Evolutionary conservation across 75 land plant species (phyloP).

Genomic region (Pinus albicaulis): DNA sequence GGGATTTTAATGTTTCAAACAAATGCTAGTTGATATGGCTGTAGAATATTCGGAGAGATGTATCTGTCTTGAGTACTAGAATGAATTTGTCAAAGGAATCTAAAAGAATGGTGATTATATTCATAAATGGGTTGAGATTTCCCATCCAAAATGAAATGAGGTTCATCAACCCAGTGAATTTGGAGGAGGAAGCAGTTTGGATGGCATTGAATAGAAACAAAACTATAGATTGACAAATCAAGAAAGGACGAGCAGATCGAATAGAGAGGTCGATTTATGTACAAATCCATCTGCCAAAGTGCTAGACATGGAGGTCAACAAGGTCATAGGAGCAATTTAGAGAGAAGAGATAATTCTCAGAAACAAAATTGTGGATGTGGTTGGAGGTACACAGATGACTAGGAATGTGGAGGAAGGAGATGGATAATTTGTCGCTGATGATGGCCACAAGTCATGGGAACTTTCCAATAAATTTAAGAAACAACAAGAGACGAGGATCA

Average conservation of each 20-base stretch:
- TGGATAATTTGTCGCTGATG: not conserved
- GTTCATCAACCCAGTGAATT: not conserved
- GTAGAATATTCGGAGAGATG: not conserved
- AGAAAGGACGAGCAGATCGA: not conserved
- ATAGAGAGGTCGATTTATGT: not conserved
- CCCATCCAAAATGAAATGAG: not conserved
- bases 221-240: not conserved
- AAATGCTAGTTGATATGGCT: not conserved
- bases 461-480: not conserved
- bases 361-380: not conserved
- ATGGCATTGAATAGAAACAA: not conserved
- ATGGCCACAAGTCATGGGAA: not conserved
- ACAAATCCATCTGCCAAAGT: not conserved
- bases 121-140: not conserved
- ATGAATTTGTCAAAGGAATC: not conserved
- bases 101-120: not conserved
- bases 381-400: not conserved
- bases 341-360: not conserved
- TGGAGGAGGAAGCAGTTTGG: not conserved
- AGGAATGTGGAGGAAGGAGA: not conserved
- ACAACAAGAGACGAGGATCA: not conserved
- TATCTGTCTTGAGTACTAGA: not conserved
- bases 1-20: not conserved
- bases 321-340: not conserved
- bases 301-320: not conserved